phyloP scores from a whole-genome alignment of 805 yeast genomes.

The Saturnispora dispora region DNA sequence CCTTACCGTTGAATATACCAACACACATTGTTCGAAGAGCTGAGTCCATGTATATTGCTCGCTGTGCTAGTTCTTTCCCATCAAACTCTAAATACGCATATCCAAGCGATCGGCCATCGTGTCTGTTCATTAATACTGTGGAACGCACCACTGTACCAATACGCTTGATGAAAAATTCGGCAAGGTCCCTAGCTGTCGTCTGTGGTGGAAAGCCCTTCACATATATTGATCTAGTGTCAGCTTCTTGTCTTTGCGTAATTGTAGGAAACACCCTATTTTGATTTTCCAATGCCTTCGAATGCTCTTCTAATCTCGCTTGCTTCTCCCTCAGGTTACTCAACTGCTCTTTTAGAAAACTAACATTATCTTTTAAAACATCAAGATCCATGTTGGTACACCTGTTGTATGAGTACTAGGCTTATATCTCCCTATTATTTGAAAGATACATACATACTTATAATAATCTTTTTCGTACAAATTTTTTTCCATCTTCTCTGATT shows the following conservation, averaged over 20 bases:
- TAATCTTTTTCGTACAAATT: too few species aligned
- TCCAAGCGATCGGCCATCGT: slow-evolving; percentile 78
- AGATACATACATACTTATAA: too few species aligned
- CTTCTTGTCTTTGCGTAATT: slow-evolving; percentile 40
- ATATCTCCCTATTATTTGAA: too few species aligned
- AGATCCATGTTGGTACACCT: neutral
- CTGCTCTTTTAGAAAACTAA: slow-evolving; percentile 19
- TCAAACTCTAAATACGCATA: slow-evolving; percentile 80
- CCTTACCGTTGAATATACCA: neutral
- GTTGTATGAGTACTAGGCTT: neutral
- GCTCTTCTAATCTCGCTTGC: slow-evolving; percentile 42
- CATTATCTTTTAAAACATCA: neutral
- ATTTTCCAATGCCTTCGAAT: neutral
- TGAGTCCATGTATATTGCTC: slow-evolving; percentile 58
- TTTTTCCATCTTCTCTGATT: too few species aligned
- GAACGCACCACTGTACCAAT: slow-evolving; percentile 74
- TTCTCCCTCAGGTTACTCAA: slow-evolving; percentile 54
- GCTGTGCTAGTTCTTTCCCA: slow-evolving; percentile 52
- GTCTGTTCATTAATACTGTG: slow-evolving; percentile 63
- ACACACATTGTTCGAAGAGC: slow-evolving; percentile 48
- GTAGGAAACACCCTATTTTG: slow-evolving; percentile 9
- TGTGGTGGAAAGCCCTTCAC: slow-evolving; percentile 82
- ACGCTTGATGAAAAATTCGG: slow-evolving; percentile 50
- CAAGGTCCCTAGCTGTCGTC: slow-evolving; percentile 70
- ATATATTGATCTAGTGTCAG: slow-evolving; percentile 70